Base-by-base conservation (phyloP, 2,329 filamentous ascomycete species). In the Colletotrichum phormii region DNA sequence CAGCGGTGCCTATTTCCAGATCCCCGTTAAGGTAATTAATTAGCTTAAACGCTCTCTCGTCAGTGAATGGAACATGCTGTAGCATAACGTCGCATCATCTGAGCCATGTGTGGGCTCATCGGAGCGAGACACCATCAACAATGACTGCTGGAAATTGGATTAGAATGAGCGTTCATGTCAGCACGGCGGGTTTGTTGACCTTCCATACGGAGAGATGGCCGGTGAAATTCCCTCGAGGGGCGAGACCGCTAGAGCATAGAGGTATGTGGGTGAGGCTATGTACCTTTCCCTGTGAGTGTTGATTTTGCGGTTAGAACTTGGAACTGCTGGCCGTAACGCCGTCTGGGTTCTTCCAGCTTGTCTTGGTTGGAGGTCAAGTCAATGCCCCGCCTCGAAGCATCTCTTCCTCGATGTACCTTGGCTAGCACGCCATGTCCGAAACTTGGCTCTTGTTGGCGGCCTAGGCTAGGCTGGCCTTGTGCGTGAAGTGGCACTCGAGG, bases 81-180 rank as follows among this genome's bases (percentile, higher is more conserved):
- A 59, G 42, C 33, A 70, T 1, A 35, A 65, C 60, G 71, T 72
- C 60, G 64, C 66, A 65, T 72, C 66, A 70, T 65, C 71, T 70
- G 46, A 24, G 62, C 33, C 54, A 26, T 24, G 26, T 53, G 53
- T 58, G 37, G 11, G 64, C 64, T 71, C 57, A 67, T 66, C 29
- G 8, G 22, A 53, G 53, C 49, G 24, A 70, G 42, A 60, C 57
- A 46, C 46, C 55, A 46, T 24, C 26, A 11, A 22, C 42, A 31
- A 29, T 22, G 24, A 24, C 24, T 24, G 35, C 31, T 26, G 61
- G 33, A 49, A 5, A 26, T 12, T 37, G 51, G 29, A 37, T 35
- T 37, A 49, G 35, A 64, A 33, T 29, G 61, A 54, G 22, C 29
- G 0, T 54, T 49, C 18, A 49, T n/a, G 18, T 49, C 46, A 31